A percentile compares a stretch with the other conserved stretches of the same genome.
These are phyloP conservation scores for Fusarium metavorans DNA, from an alignment of 2,329 filamentous ascomycete species.

Conservation along the genomic window DNA sequence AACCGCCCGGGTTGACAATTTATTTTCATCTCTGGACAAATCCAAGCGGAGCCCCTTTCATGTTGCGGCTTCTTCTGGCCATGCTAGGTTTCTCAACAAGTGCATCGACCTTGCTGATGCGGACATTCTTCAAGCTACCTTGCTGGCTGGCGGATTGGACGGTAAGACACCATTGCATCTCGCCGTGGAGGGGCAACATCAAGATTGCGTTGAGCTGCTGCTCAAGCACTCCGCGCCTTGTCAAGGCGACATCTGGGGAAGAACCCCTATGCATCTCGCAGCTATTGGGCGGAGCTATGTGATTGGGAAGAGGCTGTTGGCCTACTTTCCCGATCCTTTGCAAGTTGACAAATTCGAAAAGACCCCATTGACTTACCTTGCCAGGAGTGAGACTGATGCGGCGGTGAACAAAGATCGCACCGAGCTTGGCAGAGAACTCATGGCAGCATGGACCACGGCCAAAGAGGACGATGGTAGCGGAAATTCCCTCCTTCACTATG, in stretches of 20 bases:
- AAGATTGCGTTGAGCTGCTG: neutral
- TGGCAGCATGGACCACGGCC: neutral
- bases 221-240: neutral
- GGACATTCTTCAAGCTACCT: too few species aligned
- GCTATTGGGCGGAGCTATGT: neutral
- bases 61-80: neutral
- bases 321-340: neutral
- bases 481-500: neutral
- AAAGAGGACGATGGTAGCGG: neutral
- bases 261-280: neutral
- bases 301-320: neutral
- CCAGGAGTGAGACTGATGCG: too few species aligned
- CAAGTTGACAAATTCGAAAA: neutral
- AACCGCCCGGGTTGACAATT: too few species aligned
- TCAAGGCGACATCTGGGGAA: neutral
- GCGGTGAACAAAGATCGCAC: too few species aligned
- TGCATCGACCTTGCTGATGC: too few species aligned
- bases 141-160: neutral
- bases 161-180: neutral
- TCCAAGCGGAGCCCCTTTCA: neutral
- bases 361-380: neutral
- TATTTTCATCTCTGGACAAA: neutral
- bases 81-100: too few species aligned
- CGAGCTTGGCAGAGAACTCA: too few species aligned
- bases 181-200: neutral